Evolutionary conservation across 345 rosid genomes (phyloP), one percentile per base, ranked within the genome.

Genomic region (Hirschfeldia incana): DNA sequence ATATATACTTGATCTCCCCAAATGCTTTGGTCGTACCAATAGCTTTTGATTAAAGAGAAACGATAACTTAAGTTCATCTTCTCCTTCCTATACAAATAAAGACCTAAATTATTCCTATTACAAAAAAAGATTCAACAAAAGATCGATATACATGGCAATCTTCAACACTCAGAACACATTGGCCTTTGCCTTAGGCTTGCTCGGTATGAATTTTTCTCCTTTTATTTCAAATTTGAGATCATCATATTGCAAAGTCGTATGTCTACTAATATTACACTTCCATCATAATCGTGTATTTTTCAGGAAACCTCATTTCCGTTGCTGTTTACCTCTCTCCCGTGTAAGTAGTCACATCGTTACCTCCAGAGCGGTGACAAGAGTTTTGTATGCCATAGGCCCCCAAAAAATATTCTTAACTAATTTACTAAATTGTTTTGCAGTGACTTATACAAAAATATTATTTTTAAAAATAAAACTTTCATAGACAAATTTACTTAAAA

Each of bases 241-340:
- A 73, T 21, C 65, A 34, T 15, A 58, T 44, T 12, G 15, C 39
- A 51, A 61, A 77, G 8, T 15, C 49, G 12, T 66, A n/a, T 69
- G 30, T 58, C 9, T 67, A 42, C 10, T 69, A 64, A 49, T 29
- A 34, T 21, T 57, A 57, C 53, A 33, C 5, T 63, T 75, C 59
- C 46, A 2, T 75, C 8, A 6, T 16, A 12, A 63, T 65, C 65
- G 42, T 75, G 4, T 46, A 12, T 46, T 57, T 65, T 82, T 32
- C 76, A 89, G 97, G 97, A 66, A 92, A 89, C 80, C 65, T 92
- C 66, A 72, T 86, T 78, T 90, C 94, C 34, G 81, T 84, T 75
- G 75, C 81, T 76, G 89, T 86, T 63, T 89, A 81, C 79, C 89
- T 92, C 60, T 84, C 95, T 13, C 97, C 97, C 1, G 63, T 85